Base-by-base conservation (phyloP, 177 flowering plant genomes). In the Telopea speciosissima region DNA sequence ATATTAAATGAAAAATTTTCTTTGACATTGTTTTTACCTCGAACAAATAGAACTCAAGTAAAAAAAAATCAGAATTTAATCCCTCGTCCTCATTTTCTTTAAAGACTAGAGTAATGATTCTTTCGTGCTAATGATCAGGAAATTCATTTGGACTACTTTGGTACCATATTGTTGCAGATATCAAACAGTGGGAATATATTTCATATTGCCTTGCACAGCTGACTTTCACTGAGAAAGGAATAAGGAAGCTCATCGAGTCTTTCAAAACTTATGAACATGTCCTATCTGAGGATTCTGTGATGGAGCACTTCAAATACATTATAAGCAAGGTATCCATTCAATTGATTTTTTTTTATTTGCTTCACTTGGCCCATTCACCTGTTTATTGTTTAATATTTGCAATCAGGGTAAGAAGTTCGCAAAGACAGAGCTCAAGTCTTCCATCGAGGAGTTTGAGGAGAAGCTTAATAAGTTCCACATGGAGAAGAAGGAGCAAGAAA, bases 121-220 rank as follows among this genome's bases (percentile, higher is more conserved):
- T 5, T 63, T 28, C 21, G 11, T 63, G 40, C 31, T 31, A 26
- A 16, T 31, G 22, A 21, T 28, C 22, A 8, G 3, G 36, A 31
- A 28, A 28, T 6, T 63, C 40, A 1, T 8, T 63, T 8, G 13
- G 13, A 6, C 16, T 22, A 25, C 4, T n/a, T 45, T 16, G 45
- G 42, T 12, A 28, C 36, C 59, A 59, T 36, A 8, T 54, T 78
- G 59, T 44, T 83, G 83, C 95, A 96, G 99, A 93, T 85, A 24
- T 68, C 59, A 88, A 78, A 75, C 98, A 93, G 60, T 96, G 98
- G 96, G 92, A 93, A 77, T 81, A 78, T 70, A 85, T 96, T 67
- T 84, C 99, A 31, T 93, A 93, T 77, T 96, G 96, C 76, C 93
- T 96, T 56, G 91, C 99, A 76, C 97, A 90, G 84, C 83, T 96